These are phyloP conservation scores for Saccharomyces hybrid DNA, from an alignment of 1,139 yeast genomes.

Conservation along the genomic window DNA sequence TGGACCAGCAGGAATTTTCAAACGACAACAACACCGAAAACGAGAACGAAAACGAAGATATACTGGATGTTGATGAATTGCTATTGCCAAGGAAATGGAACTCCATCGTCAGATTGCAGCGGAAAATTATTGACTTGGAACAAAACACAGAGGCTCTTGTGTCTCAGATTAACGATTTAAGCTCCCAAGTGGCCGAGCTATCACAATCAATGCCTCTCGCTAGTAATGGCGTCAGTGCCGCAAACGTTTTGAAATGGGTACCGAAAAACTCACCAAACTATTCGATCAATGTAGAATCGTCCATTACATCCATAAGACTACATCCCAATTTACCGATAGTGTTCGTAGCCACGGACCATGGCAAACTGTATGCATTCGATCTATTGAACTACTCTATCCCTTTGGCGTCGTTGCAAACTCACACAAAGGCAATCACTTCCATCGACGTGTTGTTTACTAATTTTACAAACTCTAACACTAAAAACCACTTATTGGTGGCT, in stretches of 20 bases:
- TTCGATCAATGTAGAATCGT: slow-evolving; percentile 33
- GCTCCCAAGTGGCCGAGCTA: slow-evolving; percentile 18
- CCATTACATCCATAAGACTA: slow-evolving; percentile 56
- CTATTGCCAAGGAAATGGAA: slow-evolving; percentile 82
- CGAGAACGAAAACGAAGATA: not conserved
- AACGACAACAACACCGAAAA: not conserved
- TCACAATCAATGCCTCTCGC: slow-evolving; percentile 15
- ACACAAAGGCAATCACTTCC: slow-evolving; percentile 61
- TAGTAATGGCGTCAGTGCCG: slow-evolving; percentile 29
- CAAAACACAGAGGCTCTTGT: slow-evolving; percentile 12
- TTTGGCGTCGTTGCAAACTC: slow-evolving; percentile 62
- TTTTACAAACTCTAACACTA: slow-evolving; percentile 24
- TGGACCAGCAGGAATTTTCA: not conserved
- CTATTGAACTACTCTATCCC: slow-evolving; percentile 58
- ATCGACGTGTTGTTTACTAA: slow-evolving; percentile 37
- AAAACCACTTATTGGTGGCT: slow-evolving; percentile 4
- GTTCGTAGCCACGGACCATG: slow-evolving; percentile 67
- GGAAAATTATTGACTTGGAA: slow-evolving; percentile 56
- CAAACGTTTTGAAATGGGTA: slow-evolving; percentile 51
- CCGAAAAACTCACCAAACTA: slow-evolving; percentile 37
- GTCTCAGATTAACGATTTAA: not conserved
- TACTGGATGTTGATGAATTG: slow-evolving; percentile 17
- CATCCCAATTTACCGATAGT: slow-evolving; percentile 68
- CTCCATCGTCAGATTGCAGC: slow-evolving; percentile 73
- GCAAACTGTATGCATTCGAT: slow-evolving; percentile 70